Conservation (phyloP, 2,329 filamentous ascomycete species). For the Alternaria dauci region DNA sequence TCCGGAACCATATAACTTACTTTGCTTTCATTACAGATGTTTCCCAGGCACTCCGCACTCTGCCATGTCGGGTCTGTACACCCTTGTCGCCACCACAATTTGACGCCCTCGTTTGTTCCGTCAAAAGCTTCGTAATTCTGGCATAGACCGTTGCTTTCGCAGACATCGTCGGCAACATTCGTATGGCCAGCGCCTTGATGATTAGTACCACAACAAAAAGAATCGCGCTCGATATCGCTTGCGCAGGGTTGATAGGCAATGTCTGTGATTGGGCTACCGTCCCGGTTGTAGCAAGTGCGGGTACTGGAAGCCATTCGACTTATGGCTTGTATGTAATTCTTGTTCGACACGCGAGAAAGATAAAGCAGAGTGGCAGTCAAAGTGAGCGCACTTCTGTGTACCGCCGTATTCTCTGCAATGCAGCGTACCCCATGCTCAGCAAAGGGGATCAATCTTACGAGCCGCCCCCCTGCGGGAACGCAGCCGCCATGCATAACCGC, state of each 20-base stretch:
- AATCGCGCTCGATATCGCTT: neutral
- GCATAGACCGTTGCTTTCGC: neutral
- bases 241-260: neutral
- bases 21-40: neutral
- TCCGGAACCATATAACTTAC: neutral
- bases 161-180: neutral
- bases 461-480: no score
- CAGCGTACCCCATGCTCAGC: no score
- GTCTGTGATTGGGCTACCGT: neutral
- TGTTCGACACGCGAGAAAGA: no score
- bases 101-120: neutral
- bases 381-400: no score
- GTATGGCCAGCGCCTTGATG: neutral
- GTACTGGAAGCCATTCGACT: no score
- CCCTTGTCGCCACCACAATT: neutral
- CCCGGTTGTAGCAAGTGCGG: no score
- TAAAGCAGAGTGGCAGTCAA: no score
- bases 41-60: neutral
- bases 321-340: no score
- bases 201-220: neutral
- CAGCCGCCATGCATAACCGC: neutral
- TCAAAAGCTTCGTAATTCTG: neutral
- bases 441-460: no score
- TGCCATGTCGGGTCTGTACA: neutral
- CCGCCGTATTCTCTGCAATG: no score